Base-by-base conservation (phyloP, 2,329 filamentous ascomycete genomes). In the Golovinomyces cichoracearum region DNA sequence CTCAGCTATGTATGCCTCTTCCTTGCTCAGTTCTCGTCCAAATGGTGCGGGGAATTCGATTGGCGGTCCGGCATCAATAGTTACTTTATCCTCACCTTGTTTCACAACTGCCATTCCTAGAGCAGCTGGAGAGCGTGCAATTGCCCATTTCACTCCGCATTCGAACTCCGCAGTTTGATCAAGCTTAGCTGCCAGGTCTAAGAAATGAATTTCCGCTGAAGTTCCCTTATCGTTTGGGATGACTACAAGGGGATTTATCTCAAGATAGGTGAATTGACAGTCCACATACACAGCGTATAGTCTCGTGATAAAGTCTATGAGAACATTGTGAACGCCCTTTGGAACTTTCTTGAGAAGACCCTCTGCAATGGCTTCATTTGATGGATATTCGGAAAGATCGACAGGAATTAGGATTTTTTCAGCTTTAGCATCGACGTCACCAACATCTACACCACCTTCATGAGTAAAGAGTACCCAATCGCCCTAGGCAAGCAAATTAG, bases 401-500 rank as follows among this genome's bases (percentile, higher is more conserved):
- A 98, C 90, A 59, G 90, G 88, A 60, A 98, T 85, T 63, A 98
- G 71, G 54, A 98, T 76, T 80, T 95, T 98, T 76, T 95, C 84
- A 55, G 90, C 90, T 74, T 98, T 98, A 56, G 78, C 85, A 62
- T 98, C 90, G 57, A 98, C 90, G 77, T 98, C 90, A 65, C 90
- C 90, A 60, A 98, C 90, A 68, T 98, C 90, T 57, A 98, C 86
- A 81, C 90, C 90, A 73, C 90, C 90, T 70, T 98, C 90, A 70
- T 98, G 85, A 61, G 88, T 94, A 74, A 98, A 98, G 63, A 98
- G 83, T 64, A 98, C 94, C 85, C 86, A 95, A 68, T 98, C 90
- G 63, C 90, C 90, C 90, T 95, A 38, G 7, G n/a, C 2, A 19
- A 6, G 6, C 13, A 13, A 29, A 29, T 29, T 29, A 29, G 27